Percentiles rank a stretch among this genome's conserved stretches.
Conservation (phyloP, 768 basidiomycete genomes). For the Sarcodon aspratus region DNA sequence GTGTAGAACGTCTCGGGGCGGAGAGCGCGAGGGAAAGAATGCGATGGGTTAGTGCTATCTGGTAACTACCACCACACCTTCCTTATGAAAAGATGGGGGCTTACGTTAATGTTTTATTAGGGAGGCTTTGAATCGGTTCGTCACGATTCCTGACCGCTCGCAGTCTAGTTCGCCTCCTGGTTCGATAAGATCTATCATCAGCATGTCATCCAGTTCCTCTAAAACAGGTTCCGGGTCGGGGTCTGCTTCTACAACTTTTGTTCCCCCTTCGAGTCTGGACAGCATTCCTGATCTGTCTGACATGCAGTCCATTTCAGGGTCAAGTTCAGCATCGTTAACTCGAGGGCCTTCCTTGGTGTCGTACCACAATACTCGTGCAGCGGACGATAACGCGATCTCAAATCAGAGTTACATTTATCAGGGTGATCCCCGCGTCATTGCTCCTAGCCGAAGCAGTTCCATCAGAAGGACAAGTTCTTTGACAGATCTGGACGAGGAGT, state of each 20-base stretch:
- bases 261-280: slow-evolving; percentile 49
- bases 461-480: slow-evolving; percentile 60
- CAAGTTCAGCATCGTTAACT: slow-evolving; percentile 27
- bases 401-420: slow-evolving; percentile 59
- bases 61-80: slow-evolving; percentile 36
- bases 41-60: slow-evolving; percentile 86
- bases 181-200: slow-evolving; percentile 61
- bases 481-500: slow-evolving; percentile 63
- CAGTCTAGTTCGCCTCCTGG: slow-evolving; percentile 38
- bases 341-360: slow-evolving; percentile 38
- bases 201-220: slow-evolving; percentile 35
- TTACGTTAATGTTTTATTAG: slow-evolving; percentile 23
- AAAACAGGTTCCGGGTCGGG: slow-evolving; percentile 28
- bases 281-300: slow-evolving; percentile 65
- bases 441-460: slow-evolving; percentile 49
- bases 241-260: slow-evolving; percentile 65
- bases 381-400: slow-evolving; percentile 64
- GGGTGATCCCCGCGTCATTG: slow-evolving; percentile 64
- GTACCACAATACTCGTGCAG: slow-evolving; percentile 52
- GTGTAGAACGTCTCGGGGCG: slow-evolving; percentile 80
- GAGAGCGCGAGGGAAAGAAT: slow-evolving; percentile 81
- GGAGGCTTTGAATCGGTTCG: slow-evolving; percentile 66
- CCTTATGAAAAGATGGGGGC: not conserved
- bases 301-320: slow-evolving; percentile 34
- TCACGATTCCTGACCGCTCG: slow-evolving; percentile 37